Conservation (phyloP, 2,329 filamentous ascomycete genomes). For the Sclerotinia glacialis region DNA sequence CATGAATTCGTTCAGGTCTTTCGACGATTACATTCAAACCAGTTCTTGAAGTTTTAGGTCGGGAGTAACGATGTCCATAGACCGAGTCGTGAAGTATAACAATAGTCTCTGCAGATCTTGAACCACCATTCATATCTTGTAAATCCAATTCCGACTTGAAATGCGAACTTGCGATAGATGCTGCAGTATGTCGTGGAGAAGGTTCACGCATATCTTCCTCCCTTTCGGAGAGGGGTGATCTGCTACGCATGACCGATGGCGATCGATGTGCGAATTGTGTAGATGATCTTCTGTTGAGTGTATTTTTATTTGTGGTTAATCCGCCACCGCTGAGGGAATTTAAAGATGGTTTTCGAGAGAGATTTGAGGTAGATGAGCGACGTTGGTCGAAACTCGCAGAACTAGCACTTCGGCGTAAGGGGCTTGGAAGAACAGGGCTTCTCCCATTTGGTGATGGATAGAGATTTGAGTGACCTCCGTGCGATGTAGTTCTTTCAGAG, state of each 20-base stretch:
- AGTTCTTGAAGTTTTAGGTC: slow-evolving; percentile 71
- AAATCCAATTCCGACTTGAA: slow-evolving; percentile 38
- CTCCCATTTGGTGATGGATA: slow-evolving; percentile 33
- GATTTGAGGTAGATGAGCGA: slow-evolving; percentile 43
- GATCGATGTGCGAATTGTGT: slow-evolving; percentile 41
- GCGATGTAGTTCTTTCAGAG: slow-evolving; percentile 19
- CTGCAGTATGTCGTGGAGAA: slow-evolving; percentile 48
- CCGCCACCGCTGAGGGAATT: slow-evolving; percentile 44
- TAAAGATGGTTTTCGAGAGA: slow-evolving; percentile 45
- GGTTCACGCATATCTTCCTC: slow-evolving; percentile 36
- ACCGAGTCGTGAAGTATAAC: slow-evolving; percentile 91
- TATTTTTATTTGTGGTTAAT: slow-evolving; percentile 40
- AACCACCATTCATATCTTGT: slow-evolving; percentile 31
- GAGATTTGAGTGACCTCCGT: slow-evolving; percentile 24
- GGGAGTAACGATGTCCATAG: slow-evolving; percentile 88
- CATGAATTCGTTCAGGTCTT: slow-evolving; percentile 84
- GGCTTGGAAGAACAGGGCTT: slow-evolving; percentile 31
- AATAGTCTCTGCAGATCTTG: slow-evolving; percentile 57
- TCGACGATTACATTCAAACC: slow-evolving; percentile 83
- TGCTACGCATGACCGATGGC: slow-evolving; percentile 39
- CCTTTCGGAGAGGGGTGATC: slow-evolving; percentile 42
- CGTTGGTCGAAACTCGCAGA: slow-evolving; percentile 44
- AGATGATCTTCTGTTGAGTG: slow-evolving; percentile 44
- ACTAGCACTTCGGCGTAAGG: slow-evolving; percentile 43
- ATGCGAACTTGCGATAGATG: slow-evolving; percentile 42